These are phyloP conservation scores for Gossypium thurberi DNA, from an alignment of 345 rosid species.

Conservation along the genomic window DNA sequence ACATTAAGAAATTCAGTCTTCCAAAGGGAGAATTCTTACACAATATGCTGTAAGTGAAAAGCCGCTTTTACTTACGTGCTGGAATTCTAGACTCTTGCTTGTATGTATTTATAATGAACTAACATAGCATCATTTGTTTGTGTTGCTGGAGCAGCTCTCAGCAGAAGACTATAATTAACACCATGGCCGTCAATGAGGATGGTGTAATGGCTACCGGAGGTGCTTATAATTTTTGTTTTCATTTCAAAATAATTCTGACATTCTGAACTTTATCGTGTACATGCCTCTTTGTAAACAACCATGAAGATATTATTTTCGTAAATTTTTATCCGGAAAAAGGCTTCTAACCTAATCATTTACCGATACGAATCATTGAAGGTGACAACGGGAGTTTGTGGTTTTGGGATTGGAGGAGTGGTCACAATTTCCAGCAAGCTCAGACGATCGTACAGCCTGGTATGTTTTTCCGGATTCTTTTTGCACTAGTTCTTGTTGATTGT, in stretches of 20 bases:
- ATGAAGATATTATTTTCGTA: too few relatives aligned
- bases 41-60: constrained; percentile 95
- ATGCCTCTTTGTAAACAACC: not conserved
- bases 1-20: constrained; percentile 83
- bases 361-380: constrained; percentile 33
- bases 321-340: too few relatives aligned
- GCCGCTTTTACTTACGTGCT: constrained; percentile 10
- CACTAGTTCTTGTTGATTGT: not conserved
- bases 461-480: not conserved
- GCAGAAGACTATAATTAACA: constrained; percentile 89
- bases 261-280: not conserved
- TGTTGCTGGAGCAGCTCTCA: constrained; percentile 59
- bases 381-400: constrained; percentile 99
- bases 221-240: constrained; percentile 12
- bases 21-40: constrained; percentile 91
- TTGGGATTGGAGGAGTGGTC: constrained; percentile 99
- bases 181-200: constrained; percentile 94
- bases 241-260: not conserved
- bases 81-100: constrained; percentile 4
- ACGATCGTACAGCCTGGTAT: constrained; percentile 98
- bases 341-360: constrained; percentile 12
- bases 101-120: not conserved
- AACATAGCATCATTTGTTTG: not conserved
- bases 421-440: constrained; percentile 93
- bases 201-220: constrained; percentile 99